A percentile compares a stretch with the other conserved stretches of the same genome.
Evolutionary conservation across 495 filamentous ascomycete species (phyloP).

Genomic region (Hypoxylon subgilvum): DNA sequence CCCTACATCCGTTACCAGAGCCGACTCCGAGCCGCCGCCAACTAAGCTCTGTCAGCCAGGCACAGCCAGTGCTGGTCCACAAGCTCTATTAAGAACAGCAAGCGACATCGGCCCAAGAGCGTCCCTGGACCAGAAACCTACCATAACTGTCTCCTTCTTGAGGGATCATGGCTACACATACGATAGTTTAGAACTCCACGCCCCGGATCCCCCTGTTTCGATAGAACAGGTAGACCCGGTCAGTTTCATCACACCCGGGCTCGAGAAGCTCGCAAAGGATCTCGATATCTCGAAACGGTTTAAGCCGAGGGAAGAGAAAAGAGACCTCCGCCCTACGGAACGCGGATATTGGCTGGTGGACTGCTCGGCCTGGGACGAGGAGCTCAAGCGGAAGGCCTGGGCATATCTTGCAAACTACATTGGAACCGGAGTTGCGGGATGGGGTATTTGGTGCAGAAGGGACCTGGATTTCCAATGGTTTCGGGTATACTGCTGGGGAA

Average conservation of each 20-base stretch:
- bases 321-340: slow-evolving; percentile 62
- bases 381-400: slow-evolving; percentile 61
- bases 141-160: slow-evolving; percentile 29
- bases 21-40: slow-evolving; percentile 47
- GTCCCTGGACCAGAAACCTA: not conserved
- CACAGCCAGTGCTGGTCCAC: slow-evolving; percentile 13
- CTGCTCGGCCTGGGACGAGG: slow-evolving; percentile 51
- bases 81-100: slow-evolving; percentile 33
- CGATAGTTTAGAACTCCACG: slow-evolving; percentile 44
- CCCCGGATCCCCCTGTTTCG: slow-evolving; percentile 43
- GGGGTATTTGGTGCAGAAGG: slow-evolving; percentile 63
- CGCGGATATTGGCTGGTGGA: slow-evolving; percentile 72
- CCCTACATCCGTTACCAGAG: slow-evolving; percentile 27
- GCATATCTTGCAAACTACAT: slow-evolving; percentile 65
- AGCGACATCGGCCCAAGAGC: slow-evolving; percentile 48
- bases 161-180: slow-evolving; percentile 35
- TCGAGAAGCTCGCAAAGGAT: slow-evolving; percentile 58
- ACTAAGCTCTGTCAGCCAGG: slow-evolving; percentile 35
- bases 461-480: slow-evolving; percentile 46
- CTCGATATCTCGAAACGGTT: slow-evolving; percentile 59
- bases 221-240: slow-evolving; percentile 27
- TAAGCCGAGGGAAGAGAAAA: slow-evolving; percentile 55
- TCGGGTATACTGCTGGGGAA: slow-evolving; percentile 72
- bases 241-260: slow-evolving; percentile 58
- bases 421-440: slow-evolving; percentile 64